Evolutionary conservation across 1,284 basidiomycete genomes (phyloP).

Genomic region (Paramarasmius palmivorus): DNA sequence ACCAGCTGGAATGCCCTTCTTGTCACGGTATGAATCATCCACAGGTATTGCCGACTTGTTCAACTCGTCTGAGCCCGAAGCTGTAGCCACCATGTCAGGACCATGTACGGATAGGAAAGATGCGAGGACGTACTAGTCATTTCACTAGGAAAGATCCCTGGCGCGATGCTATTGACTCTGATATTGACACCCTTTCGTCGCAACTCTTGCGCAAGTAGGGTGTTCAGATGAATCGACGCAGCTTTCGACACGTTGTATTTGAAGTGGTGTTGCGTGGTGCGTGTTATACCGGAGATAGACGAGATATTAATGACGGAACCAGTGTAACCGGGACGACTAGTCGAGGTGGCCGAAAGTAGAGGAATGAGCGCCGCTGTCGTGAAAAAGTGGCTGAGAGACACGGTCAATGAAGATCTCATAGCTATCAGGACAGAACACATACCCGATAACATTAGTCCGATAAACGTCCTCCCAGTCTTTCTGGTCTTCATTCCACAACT

Average conservation of each 20-base stretch:
- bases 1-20: slow-evolving; percentile 4
- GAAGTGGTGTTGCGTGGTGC: slow-evolving; percentile 24
- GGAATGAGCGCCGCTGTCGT: slow-evolving; percentile 31
- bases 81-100: slow-evolving; percentile 2
- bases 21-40: slow-evolving; percentile 6
- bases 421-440: too few species aligned
- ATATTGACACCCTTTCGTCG: slow-evolving; percentile 30
- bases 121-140: slow-evolving; percentile 17
- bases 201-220: slow-evolving; percentile 33
- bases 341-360: slow-evolving; percentile 21
- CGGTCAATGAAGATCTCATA: too few species aligned
- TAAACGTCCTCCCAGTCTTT: slow-evolving; percentile 15
- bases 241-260: slow-evolving; percentile 30
- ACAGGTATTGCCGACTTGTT: neutral
- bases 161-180: slow-evolving; percentile 31
- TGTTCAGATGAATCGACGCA: slow-evolving; percentile 27
- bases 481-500: neutral
- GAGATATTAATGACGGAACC: slow-evolving; percentile 18
- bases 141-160: slow-evolving; percentile 31
- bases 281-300: slow-evolving; percentile 25
- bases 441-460: slow-evolving; percentile 20
- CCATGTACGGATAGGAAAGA: slow-evolving; percentile 12
- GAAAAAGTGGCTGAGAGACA: slow-evolving; percentile 22
- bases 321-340: slow-evolving; percentile 3
- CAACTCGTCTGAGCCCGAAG: neutral